Conservation (phyloP, 140 eudicot species). For the Flaveria floridana region DNA sequence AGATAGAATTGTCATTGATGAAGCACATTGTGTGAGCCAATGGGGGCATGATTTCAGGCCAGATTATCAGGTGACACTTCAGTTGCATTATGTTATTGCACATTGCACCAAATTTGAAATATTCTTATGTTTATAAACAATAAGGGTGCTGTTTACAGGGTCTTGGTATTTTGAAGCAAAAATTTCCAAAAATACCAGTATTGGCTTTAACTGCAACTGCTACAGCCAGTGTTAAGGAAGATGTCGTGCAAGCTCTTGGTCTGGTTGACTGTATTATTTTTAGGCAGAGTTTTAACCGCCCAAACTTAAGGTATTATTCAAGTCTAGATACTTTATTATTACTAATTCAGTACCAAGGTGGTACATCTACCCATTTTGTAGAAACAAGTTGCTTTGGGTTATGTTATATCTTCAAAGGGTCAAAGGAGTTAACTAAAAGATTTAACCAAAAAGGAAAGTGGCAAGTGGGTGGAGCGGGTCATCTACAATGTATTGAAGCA, state of each 20-base stretch:
- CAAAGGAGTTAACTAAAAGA: constrained; percentile 5
- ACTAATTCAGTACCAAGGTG: background rate
- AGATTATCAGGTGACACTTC: constrained; percentile 78
- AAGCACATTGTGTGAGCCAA: constrained; percentile 99
- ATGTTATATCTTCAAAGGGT: constrained; percentile 6
- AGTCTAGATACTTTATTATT: constrained; percentile 9
- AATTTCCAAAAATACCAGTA: constrained; percentile 84
- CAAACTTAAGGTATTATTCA: constrained; percentile 64
- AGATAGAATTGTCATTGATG: constrained; percentile 89
- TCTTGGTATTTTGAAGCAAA: constrained; percentile 96
- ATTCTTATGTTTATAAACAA: constrained; percentile 1
- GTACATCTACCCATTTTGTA: background rate
- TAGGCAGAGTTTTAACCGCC: constrained; percentile 95
- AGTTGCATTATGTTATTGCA: constrained; percentile 16
- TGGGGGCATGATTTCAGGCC: constrained; percentile 99
- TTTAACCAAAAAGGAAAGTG: background rate
- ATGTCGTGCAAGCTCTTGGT: constrained; percentile 99
- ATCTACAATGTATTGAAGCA: background rate
- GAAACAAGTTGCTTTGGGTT: background rate
- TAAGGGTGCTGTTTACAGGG: constrained; percentile 50
- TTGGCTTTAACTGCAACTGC: constrained; percentile 99
- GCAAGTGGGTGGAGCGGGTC: constrained; percentile 6
- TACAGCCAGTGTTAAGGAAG: constrained; percentile 91
- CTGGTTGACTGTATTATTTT: constrained; percentile 83
- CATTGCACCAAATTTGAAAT: background rate